Percentiles rank a stretch among this genome's conserved stretches.
phyloP scores from a whole-genome alignment of 176 grass and related monocot genomes.

The Oryza punctata region DNA sequence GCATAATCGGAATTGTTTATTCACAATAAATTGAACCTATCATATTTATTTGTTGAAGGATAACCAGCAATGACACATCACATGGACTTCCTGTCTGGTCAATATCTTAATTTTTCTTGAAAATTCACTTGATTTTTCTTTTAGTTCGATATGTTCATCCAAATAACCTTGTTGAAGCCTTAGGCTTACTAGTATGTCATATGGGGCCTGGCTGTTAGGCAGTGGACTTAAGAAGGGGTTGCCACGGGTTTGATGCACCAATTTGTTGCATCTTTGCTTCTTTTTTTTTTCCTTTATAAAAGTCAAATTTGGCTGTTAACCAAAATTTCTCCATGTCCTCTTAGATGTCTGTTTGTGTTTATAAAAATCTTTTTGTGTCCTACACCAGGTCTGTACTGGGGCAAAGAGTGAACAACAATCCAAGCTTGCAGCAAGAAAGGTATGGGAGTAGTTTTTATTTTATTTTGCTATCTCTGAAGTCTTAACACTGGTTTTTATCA shows the following conservation, averaged over 20 bases:
- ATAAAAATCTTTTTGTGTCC: neutral
- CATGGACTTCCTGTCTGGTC: neutral
- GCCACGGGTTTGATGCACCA: neutral
- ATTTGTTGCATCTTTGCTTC: neutral
- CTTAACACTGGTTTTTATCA: constrained; percentile 44
- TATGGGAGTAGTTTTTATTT: constrained; percentile 19
- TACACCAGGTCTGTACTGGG: constrained; percentile 88
- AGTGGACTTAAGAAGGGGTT: neutral
- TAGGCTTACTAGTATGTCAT: neutral
- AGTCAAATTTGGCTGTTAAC: neutral
- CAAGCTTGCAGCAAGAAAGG: constrained; percentile 97
- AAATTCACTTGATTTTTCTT: constrained; percentile 14
- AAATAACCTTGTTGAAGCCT: neutral
- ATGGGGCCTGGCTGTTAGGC: neutral
- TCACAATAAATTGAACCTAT: neutral
- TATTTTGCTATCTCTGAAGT: neutral
- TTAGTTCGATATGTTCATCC: neutral
- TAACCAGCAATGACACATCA: neutral
- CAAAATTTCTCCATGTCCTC: neutral
- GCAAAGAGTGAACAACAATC: constrained; percentile 92
- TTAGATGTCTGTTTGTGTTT: neutral
- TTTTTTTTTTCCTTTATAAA: neutral
- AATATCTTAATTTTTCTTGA: neutral
- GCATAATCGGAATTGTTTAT: neutral
- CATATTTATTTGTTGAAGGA: neutral